phyloP scores from a whole-genome alignment of 2,329 filamentous ascomycete genomes.

The Teratosphaeria zuluensis region DNA sequence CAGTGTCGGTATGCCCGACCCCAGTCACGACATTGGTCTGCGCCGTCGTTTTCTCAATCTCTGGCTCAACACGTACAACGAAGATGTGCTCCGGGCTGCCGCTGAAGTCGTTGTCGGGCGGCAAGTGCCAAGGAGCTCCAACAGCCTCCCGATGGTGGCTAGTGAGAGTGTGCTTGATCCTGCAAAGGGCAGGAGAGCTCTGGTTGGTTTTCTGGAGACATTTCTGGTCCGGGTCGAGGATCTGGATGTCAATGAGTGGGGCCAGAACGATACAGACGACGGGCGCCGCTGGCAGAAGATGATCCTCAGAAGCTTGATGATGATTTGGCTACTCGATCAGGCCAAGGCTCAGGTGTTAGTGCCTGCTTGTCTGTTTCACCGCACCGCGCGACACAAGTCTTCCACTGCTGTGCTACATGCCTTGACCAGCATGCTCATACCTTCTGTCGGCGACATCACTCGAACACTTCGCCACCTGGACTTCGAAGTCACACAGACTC shows the following conservation, averaged over 20 bases:
- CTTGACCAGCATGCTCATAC: conserved; percentile 45
- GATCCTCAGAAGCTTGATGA: conserved; percentile 49
- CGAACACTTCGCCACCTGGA: conserved; percentile 47
- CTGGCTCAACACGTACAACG: conserved; percentile 50
- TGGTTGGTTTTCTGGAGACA: conserved; percentile 41
- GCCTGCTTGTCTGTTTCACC: conserved; percentile 39
- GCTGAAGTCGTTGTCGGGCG: conserved; percentile 52
- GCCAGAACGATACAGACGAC: conserved; percentile 5
- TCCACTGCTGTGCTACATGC: conserved; percentile 45
- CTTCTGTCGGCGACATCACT: conserved; percentile 48
- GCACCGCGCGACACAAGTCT: conserved; percentile 45
- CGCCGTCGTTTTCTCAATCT: conserved; percentile 48
- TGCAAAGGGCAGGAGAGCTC: conserved; percentile 9
- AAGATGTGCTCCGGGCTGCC: conserved; percentile 40
- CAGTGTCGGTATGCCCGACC: conserved; percentile 34
- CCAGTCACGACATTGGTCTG: conserved; percentile 49
- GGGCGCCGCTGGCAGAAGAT: conserved; percentile 41
- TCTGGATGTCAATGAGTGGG: conserved; percentile 23
- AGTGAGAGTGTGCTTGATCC: conserved; percentile 15
- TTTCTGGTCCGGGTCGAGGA: conserved; percentile 53
- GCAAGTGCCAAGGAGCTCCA: conserved; percentile 13
- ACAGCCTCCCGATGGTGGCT: not conserved
- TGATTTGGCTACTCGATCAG: conserved; percentile 50
- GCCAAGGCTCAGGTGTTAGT: conserved; percentile 28
- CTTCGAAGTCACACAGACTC: conserved; percentile 45